Evolutionary conservation across 1,284 basidiomycete species (phyloP), one percentile per base, ranked within the genome.

Genomic region (Earliella scabrosa): DNA sequence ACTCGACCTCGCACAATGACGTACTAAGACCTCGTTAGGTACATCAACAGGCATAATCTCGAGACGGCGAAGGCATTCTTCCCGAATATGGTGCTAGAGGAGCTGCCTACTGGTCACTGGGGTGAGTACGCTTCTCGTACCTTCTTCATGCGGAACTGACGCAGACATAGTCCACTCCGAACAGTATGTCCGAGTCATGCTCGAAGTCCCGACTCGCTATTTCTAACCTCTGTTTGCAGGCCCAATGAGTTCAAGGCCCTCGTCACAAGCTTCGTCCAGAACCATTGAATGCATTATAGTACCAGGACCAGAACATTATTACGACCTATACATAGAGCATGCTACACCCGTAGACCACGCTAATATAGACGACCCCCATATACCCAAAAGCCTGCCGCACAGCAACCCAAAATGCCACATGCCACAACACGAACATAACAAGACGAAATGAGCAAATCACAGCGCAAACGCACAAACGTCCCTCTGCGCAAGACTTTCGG

Each of bases 1-100:
- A n/a, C n/a, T n/a, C n/a, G n/a, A n/a, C n/a, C n/a, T n/a, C n/a
- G n/a, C n/a, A n/a, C n/a, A n/a, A n/a, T n/a, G n/a, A n/a, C n/a
- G n/a, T n/a, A n/a, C n/a, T n/a, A n/a, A n/a, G n/a, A n/a, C n/a
- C n/a, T n/a, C 41, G 40, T 20, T 50, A 88, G 86, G 52, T 93
- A 88, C 68, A 85, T 95, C 63, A 93, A 92, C 64, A 71, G 79
- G 13, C 76, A 80, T 54, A 91, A 90, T 59, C 73, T 85, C 6
- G 80, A 81, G 0, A 60, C 82, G 2, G 80, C 85, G 44, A 71
- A 82, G 56, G 68, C 77, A 35, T 90, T 89, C 68, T 95, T 95
- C 71, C 91, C 92, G 0, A 75, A 79, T 41, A 80, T 82, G 72
- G 66, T 69, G 20, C 59, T 90, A 0, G 76, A 82, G 63, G 75